Base-by-base conservation (phyloP, 139 green algal genomes). In the Monoraphidium neglectum region DNA sequence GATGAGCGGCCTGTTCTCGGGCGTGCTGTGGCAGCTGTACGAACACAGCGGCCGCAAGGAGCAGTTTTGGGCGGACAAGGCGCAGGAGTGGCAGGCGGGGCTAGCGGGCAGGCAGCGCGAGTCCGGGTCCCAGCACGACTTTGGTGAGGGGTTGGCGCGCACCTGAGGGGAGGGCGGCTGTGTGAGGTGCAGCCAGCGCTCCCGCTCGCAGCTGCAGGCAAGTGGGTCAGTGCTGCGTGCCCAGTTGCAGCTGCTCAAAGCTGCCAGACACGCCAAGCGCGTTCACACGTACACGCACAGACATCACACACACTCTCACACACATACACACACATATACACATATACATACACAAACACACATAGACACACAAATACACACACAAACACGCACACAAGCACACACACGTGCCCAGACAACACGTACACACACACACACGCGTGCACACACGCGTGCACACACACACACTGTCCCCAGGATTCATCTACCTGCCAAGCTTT, bases 1-100 rank as follows among this genome's bases (percentile, higher is more conserved):
- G 63, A 70, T 53, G 36, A 36, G 35, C 4, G 63, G 63, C 21
- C 68, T 77, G 12, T 77, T 69, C 28, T 12, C 30, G 8, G 70
- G 70, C 35, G n/a, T 77, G 28, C 26, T 77, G 54, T 77, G 70
- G 70, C 70, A 77, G 57, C 57, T 77, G 40, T 56, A 77, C 70
- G 53, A 18, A 23, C 57, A 69, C 26, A 68, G 54, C 1, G 36
- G 40, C 70, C 43, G 43, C 4, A 36, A 51, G 2, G 43, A 51
- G 8, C 70, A 68, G 70, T 24, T 51, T 24, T 77, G 70, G 70
- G 15, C 37, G 30, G 70, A 77, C 21, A 38, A 32, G 56, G 70
- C 70, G 1, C 56, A 56, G 56, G 12, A 16, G 37, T 77, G 56
- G 70, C 70, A 70, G 21, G 63, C 35, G 38, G 36, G 36, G 8